These are phyloP conservation scores for Cercospora berteroae DNA, from an alignment of 2,329 filamentous ascomycete species.

Conservation along the genomic window DNA sequence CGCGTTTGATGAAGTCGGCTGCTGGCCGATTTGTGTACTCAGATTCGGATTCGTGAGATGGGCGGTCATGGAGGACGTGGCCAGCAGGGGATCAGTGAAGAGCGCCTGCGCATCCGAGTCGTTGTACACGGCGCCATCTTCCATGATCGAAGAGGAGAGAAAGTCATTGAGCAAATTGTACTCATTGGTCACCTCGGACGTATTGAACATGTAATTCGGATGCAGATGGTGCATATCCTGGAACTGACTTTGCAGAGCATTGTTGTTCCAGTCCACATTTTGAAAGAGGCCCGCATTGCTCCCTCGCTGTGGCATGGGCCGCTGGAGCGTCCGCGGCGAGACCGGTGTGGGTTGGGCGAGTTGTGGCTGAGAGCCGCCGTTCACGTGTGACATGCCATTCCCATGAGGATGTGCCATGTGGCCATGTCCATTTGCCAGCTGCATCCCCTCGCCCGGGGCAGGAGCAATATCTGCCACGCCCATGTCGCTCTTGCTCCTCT, in stretches of 20 bases:
- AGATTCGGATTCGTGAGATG: constrained; percentile 43
- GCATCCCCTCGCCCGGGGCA: constrained; percentile 25
- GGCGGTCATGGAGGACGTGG: constrained; percentile 43
- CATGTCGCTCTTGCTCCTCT: constrained; percentile 66
- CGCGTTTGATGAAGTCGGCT: constrained; percentile 2
- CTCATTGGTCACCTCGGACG: constrained; percentile 92
- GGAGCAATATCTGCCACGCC: constrained; percentile 39
- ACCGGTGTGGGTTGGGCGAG: constrained; percentile 70
- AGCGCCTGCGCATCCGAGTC: constrained; percentile 51
- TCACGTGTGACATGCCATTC: constrained; percentile 9
- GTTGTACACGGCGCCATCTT: constrained; percentile 56
- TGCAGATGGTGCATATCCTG: constrained; percentile 94
- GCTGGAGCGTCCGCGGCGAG: constrained; percentile 64
- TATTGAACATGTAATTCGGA: constrained; percentile 90
- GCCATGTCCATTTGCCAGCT: constrained; percentile 21
- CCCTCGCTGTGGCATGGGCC: constrained; percentile 42
- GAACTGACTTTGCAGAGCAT: constrained; percentile 71
- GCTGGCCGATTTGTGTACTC: constrained; percentile 31
- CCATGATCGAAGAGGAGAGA: constrained; percentile 83
- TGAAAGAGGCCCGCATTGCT: constrained; percentile 41
- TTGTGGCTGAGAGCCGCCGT: constrained; percentile 41
- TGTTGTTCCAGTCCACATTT: constrained; percentile 69
- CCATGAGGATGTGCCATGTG: constrained; percentile 16
- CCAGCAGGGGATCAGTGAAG: constrained; percentile 59
- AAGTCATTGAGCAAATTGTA: constrained; percentile 97